Base-by-base conservation (phyloP, 495 filamentous ascomycete species). In the Hyaloscypha finlandica region DNA sequence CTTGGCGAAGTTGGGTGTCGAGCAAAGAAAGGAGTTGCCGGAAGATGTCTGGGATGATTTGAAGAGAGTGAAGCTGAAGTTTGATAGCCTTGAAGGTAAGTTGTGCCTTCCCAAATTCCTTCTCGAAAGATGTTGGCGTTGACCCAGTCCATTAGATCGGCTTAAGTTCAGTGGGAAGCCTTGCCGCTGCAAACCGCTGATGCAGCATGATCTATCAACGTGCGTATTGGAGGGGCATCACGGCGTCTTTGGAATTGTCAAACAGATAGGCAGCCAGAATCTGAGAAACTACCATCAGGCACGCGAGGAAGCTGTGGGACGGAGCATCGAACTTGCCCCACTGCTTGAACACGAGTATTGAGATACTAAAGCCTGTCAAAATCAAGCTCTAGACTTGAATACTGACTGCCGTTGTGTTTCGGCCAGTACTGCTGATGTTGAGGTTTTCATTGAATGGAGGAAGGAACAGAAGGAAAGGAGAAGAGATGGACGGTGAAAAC, bases 21-120 rank as follows among this genome's bases (percentile, higher is more conserved):
- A 66, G 16, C 64, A 66, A 22, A 59, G 35, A 35, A 66, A 61
- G 33, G 64, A 66, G 16, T 61, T 66, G 56, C 64, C 64, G 20
- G 64, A 19, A 14, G 39, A 66, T 66, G 64, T 3, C 2, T 66
- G 64, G 64, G 48, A 60, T 12, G 29, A 66, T 61, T 32, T 66
- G 29, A 66, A 60, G 31, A 29, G 64, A 35, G 64, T 66, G 9
- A 58, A 55, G 30, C n/a, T 66, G 39, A 61, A 66, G 39, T 66
- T 66, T 57, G 64, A 59, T 54, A 66, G 55, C n/a, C 57, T 66
- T 66, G 64, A 66, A 59, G 64, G 64, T 66, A 66, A 5, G 57
- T 60, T 20, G 9, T 52, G 22, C 12, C 19, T 51, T 16, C 25
- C 12, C 35, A 22, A 20, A 29, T 25, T 25, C 4, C 9, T n/a